Evolutionary conservation across 345 rosid genomes (phyloP).

Genomic region (Microthlaspi erraticum): DNA sequence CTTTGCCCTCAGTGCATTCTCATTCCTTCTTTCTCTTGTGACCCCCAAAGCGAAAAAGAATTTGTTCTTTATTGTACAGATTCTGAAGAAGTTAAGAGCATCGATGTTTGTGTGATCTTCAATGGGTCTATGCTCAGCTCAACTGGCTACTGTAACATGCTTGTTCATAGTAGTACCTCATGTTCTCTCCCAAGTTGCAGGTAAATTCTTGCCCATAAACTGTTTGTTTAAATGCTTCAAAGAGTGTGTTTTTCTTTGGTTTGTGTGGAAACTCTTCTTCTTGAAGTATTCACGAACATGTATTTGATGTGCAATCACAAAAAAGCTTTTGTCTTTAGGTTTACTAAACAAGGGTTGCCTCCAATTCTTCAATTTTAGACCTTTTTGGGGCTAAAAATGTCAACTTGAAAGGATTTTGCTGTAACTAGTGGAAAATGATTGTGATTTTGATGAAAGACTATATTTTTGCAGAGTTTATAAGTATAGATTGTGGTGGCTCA

Average conservation of each 20-base stretch:
- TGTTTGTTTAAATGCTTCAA: conserved; percentile 28
- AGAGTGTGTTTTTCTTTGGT: conserved; percentile 11
- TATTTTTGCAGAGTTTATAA: conserved; percentile 65
- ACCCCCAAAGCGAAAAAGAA: conserved; percentile 20
- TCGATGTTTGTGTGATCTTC: conserved; percentile 44
- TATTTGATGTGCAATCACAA: background rate
- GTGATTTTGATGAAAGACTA: conserved; percentile 19
- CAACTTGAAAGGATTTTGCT: background rate
- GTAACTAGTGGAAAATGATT: background rate
- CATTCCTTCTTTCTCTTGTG: conserved; percentile 34
- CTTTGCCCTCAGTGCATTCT: conserved; percentile 27
- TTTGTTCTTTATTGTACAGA: background rate
- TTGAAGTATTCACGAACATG: background rate
- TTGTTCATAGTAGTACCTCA: conserved; percentile 45
- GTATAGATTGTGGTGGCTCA: conserved; percentile 90
- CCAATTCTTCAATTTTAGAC: background rate
- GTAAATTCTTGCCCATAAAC: conserved; percentile 45
- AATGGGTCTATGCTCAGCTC: conserved; percentile 62
- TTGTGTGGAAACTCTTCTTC: background rate
- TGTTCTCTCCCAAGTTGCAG: conserved; percentile 62
- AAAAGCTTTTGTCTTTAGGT: conserved; percentile 12
- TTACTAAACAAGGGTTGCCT: background rate
- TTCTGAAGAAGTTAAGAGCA: background rate
- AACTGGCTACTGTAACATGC: conserved; percentile 43
- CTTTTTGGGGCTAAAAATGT: background rate